These are phyloP conservation scores for Huiozyma sinensis DNA, from an alignment of 805 yeast genomes.

Conservation along the genomic window DNA sequence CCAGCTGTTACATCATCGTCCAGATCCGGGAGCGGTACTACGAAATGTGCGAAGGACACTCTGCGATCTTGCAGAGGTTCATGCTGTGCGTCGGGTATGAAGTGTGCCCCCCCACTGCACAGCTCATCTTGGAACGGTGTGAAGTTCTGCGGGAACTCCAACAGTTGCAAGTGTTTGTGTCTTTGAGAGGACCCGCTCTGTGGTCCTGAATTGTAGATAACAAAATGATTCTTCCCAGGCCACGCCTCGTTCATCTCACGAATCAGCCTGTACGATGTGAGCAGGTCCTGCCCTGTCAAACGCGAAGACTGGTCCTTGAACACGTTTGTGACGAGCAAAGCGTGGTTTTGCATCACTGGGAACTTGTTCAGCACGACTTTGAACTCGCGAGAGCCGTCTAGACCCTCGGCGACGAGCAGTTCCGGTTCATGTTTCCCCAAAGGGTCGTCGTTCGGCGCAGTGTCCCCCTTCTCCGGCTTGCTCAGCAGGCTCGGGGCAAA, in stretches of 20 bases:
- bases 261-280: conserved; percentile 46
- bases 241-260: conserved; percentile 34
- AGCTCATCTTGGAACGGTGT: conserved; percentile 39
- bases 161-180: conserved; percentile 85
- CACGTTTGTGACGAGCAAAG: conserved; percentile 65
- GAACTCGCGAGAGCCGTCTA: conserved; percentile 31
- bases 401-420: conserved; percentile 47
- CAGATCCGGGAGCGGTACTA: conserved; percentile 46
- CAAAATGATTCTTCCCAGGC: conserved; percentile 15
- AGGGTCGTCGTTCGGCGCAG: conserved; percentile 44
- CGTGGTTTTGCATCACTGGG: conserved; percentile 72
- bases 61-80: conserved; percentile 52
- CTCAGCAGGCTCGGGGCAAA: conserved; percentile 25
- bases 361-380: conserved; percentile 73
- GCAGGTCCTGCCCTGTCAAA: conserved; percentile 56
- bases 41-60: conserved; percentile 75
- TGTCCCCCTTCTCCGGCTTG: conserved; percentile 32
- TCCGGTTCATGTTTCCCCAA: conserved; percentile 74
- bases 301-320: conserved; percentile 66
- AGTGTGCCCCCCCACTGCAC: conserved; percentile 34
- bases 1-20: conserved; percentile 42
- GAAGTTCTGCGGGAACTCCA: conserved; percentile 55
- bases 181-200: conserved; percentile 87
- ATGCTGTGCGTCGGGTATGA: conserved; percentile 40
- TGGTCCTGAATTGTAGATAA: conserved; percentile 86